A percentile compares a stretch with the other conserved stretches of the same genome.
These are phyloP conservation scores for Cryptosporidium sp. DNA, from an alignment of 169 alveolate species.

Conservation along the genomic window DNA sequence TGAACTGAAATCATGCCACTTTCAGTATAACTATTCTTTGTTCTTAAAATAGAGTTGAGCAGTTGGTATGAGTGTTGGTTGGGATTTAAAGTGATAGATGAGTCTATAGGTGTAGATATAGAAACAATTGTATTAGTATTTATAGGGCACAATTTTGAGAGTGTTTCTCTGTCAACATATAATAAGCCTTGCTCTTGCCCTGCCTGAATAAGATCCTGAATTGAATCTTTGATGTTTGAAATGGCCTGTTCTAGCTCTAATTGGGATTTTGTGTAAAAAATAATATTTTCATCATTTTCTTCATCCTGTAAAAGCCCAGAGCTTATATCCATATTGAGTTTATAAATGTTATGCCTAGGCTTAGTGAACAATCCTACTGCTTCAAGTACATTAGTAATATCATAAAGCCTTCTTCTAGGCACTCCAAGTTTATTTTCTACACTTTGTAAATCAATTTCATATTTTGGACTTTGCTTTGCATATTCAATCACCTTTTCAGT, in stretches of 20 bases:
- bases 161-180: conserved; percentile 31
- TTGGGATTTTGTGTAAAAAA: conserved; percentile 38
- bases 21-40: conserved; percentile 35
- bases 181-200: conserved; percentile 49
- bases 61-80: conserved; percentile 71
- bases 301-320: conserved; percentile 49
- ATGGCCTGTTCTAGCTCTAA: conserved; percentile 38
- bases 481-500: conserved; percentile 70
- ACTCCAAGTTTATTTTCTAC: conserved; percentile 59
- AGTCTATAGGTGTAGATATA: conserved; percentile 41
- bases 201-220: conserved; percentile 13
- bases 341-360: conserved; percentile 44
- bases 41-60: conserved; percentile 42
- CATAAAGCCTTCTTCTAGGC: conserved; percentile 72
- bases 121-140: conserved; percentile 62
- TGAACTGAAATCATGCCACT: conserved; percentile 49
- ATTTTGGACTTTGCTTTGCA: conserved; percentile 61
- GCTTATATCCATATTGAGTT: conserved; percentile 39
- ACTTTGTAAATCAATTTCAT: conserved; percentile 59
- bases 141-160: conserved; percentile 43
- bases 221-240: conserved; percentile 15
- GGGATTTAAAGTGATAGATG: conserved; percentile 51
- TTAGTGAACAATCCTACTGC: conserved; percentile 68
- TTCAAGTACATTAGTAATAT: conserved; percentile 64
- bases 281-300: conserved; percentile 59